A percentile compares a stretch with the other conserved stretches of the same genome.
Evolutionary conservation across 2,329 filamentous ascomycete species (phyloP).

Genomic region (Nothophaeocryptopus gaeumannii): DNA sequence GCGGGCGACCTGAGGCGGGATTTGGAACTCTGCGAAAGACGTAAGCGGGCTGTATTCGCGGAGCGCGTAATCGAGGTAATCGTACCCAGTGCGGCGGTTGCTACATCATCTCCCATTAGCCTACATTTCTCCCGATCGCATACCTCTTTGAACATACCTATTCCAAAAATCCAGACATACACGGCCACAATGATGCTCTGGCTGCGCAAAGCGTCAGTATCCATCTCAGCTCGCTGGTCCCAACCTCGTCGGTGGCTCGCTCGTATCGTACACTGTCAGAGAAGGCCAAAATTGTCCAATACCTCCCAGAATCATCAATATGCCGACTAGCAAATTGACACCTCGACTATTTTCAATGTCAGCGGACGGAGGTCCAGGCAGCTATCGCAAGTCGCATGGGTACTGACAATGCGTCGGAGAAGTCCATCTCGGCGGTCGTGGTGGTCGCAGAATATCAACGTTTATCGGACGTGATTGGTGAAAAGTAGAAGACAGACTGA

Average conservation of each 20-base stretch:
- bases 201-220: constrained; percentile 40
- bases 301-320: constrained; percentile 83
- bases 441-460: background rate
- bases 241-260: background rate
- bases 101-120: constrained; percentile 39
- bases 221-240: background rate
- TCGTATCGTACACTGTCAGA: constrained; percentile 53
- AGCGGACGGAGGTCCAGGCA: constrained; percentile 16
- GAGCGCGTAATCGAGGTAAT: constrained; percentile 2
- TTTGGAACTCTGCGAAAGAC: constrained; percentile 72
- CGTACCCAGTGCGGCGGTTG: constrained; percentile 56
- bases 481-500: too few species aligned
- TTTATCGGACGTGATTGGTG: too few species aligned
- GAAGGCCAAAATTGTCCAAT: constrained; percentile 65
- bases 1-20: constrained; percentile 85
- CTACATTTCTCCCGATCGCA: background rate
- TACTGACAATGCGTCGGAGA: constrained; percentile 86
- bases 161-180: constrained; percentile 89
- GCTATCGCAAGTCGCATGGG: constrained; percentile 7
- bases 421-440: constrained; percentile 64
- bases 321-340: constrained; percentile 85
- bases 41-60: constrained; percentile 10
- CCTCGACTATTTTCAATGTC: constrained; percentile 65
- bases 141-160: constrained; percentile 55
- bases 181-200: constrained; percentile 73